phyloP scores from a whole-genome alignment of 2,329 filamentous ascomycete genomes.

The Cladosporium sp. region DNA sequence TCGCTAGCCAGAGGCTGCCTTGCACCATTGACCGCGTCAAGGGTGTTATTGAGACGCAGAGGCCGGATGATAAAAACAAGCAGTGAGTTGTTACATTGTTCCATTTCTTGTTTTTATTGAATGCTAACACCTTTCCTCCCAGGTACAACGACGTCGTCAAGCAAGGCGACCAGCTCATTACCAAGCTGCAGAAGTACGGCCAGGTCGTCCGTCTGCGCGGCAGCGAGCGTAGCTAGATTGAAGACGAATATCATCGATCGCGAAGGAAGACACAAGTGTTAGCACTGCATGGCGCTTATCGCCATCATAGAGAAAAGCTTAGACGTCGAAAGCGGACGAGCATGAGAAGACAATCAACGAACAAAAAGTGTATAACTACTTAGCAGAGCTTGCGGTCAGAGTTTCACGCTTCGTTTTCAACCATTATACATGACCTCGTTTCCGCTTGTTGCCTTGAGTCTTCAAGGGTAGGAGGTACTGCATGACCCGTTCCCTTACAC shows the following conservation, averaged over 20 bases:
- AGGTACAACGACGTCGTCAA: constrained; percentile 91
- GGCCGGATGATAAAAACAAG: constrained; percentile 99
- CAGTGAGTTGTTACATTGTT: constrained; percentile 53
- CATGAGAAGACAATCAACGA: too few relatives aligned
- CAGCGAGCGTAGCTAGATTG: constrained; percentile 78
- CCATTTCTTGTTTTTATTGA: not conserved
- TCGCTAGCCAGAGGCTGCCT: constrained; percentile 86
- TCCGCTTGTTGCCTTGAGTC: too few relatives aligned
- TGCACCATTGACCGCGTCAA: constrained; percentile 98
- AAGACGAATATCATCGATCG: too few relatives aligned
- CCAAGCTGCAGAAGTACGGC: constrained; percentile 98
- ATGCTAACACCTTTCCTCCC: constrained; percentile 1
- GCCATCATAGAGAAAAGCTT: not conserved
- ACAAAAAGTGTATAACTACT: too few relatives aligned
- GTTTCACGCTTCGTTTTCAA: too few relatives aligned
- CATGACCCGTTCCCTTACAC: too few relatives aligned
- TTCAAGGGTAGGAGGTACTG: too few relatives aligned
- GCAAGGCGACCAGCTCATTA: constrained; percentile 96
- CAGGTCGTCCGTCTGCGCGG: constrained; percentile 92
- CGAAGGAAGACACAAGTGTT: too few relatives aligned
- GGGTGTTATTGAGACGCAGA: constrained; percentile 95
- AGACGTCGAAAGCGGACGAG: too few relatives aligned
- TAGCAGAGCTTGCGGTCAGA: too few relatives aligned
- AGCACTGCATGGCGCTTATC: too few relatives aligned
- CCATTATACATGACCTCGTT: too few relatives aligned